phyloP scores from a whole-genome alignment of 2,329 filamentous ascomycete genomes.

The Diplodia scrobiculata region DNA sequence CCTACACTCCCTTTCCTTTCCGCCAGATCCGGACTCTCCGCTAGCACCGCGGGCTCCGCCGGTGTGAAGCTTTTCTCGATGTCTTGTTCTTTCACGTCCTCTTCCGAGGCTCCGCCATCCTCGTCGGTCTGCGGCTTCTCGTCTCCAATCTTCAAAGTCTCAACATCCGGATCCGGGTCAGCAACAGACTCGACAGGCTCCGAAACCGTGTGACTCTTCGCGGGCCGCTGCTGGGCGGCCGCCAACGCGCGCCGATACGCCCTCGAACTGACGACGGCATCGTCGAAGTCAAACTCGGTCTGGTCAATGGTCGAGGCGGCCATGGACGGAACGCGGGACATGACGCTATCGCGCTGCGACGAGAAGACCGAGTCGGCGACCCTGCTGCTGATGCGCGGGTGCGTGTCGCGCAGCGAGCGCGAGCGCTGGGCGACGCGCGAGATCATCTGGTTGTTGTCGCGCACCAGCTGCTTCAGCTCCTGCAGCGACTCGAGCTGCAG shows the following conservation, averaged over 20 bases:
- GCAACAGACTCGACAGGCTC: not conserved
- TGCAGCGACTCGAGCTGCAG: constrained; percentile 43
- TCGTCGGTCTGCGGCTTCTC: not conserved
- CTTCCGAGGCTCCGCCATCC: not conserved
- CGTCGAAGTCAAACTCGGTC: constrained; percentile 40
- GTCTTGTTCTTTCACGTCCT: not conserved
- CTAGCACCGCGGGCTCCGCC: not conserved
- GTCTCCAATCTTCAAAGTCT: constrained; percentile 6
- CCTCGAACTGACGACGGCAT: constrained; percentile 40
- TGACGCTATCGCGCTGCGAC: constrained; percentile 25
- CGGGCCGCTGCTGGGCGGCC: constrained; percentile 18
- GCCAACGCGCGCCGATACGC: constrained; percentile 41
- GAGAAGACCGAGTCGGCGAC: constrained; percentile 37
- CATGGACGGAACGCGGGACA: constrained; percentile 33
- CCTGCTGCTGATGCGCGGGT: constrained; percentile 35
- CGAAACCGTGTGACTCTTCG: constrained; percentile 1
- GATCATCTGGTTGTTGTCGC: constrained; percentile 38
- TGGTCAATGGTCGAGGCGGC: constrained; percentile 32
- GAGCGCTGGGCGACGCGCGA: constrained; percentile 38
- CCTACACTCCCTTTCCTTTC: not conserved
- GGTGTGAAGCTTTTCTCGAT: not conserved
- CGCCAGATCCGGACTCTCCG: not conserved
- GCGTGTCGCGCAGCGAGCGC: constrained; percentile 35
- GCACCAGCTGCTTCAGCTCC: constrained; percentile 39
- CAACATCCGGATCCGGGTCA: not conserved